phyloP scores from a whole-genome alignment of 1,139 yeast species.

The Yamadazyma membranifaciens region DNA sequence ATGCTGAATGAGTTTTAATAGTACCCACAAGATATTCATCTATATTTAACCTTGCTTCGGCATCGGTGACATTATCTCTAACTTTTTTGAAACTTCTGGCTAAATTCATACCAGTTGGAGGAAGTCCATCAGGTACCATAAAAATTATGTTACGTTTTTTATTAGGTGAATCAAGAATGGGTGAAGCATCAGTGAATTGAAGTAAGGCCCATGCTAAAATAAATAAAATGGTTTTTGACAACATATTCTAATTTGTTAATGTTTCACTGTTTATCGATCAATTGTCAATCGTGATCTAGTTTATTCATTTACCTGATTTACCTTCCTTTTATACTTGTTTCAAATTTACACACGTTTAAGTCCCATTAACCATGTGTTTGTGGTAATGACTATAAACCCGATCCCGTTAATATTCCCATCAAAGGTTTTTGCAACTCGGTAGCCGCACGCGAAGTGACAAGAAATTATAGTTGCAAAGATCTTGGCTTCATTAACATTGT shows the following conservation, averaged over 20 bases:
- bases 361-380: too few relatives aligned
- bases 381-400: too few relatives aligned
- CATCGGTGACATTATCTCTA: slow-evolving; percentile 47
- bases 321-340: too few relatives aligned
- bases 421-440: not conserved
- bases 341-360: too few relatives aligned
- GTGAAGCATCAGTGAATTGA: slow-evolving; percentile 4
- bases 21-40: slow-evolving; percentile 73
- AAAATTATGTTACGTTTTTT: slow-evolving; percentile 59
- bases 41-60: slow-evolving; percentile 47
- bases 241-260: too few relatives aligned
- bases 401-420: too few relatives aligned
- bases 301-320: too few relatives aligned
- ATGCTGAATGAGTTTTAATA: slow-evolving; percentile 72
- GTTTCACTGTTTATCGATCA: too few relatives aligned
- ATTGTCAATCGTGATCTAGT: too few relatives aligned
- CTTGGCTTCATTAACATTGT: not conserved
- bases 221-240: slow-evolving; percentile 9
- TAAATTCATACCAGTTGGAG: slow-evolving; percentile 76
- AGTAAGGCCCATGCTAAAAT: slow-evolving; percentile 12
- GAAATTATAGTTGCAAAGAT: not conserved
- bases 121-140: slow-evolving; percentile 92
- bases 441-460: not conserved
- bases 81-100: slow-evolving; percentile 70
- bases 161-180: not conserved